Evolutionary conservation across 164 flowering plant species (phyloP).

Genomic region (Nymphaea thermarum): DNA sequence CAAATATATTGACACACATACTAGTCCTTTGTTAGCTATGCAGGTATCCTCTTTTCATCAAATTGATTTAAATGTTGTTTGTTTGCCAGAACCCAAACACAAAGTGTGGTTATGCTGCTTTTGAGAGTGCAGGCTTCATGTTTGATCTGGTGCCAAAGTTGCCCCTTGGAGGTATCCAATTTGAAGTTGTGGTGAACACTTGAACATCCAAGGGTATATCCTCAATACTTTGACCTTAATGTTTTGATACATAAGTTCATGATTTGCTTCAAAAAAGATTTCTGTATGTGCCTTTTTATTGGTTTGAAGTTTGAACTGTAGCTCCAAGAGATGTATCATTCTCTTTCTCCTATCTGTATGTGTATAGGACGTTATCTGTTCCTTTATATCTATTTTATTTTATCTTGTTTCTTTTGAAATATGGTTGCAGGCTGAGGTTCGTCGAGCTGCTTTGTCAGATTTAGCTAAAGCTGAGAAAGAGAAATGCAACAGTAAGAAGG

Average conservation of each 20-base stretch:
- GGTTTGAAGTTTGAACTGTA: too few relatives aligned
- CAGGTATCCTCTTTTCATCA: neutral
- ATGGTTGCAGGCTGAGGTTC: constrained; percentile 53
- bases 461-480: constrained; percentile 31
- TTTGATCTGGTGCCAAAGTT: constrained; percentile 37
- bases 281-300: too few relatives aligned
- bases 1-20: too few relatives aligned
- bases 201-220: constrained; percentile 80
- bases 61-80: neutral
- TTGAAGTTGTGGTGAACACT: constrained; percentile 63
- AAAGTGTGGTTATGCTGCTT: constrained; percentile 24
- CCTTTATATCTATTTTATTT: neutral
- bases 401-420: neutral
- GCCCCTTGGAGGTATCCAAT: constrained; percentile 33
- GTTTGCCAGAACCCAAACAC: constrained; percentile 30
- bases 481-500: constrained; percentile 34
- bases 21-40: too few relatives aligned
- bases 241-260: too few relatives aligned
- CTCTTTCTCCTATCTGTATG: too few relatives aligned
- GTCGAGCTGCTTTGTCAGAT: constrained; percentile 42
- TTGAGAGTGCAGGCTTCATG: constrained; percentile 39
- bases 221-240: too few relatives aligned
- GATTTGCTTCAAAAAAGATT: too few relatives aligned
- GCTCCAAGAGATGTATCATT: too few relatives aligned
- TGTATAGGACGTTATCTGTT: neutral